Evolutionary conservation across 1,284 basidiomycete species (phyloP), one percentile per base, ranked within the genome.

Genomic region (Hortiboletus rubellus): DNA sequence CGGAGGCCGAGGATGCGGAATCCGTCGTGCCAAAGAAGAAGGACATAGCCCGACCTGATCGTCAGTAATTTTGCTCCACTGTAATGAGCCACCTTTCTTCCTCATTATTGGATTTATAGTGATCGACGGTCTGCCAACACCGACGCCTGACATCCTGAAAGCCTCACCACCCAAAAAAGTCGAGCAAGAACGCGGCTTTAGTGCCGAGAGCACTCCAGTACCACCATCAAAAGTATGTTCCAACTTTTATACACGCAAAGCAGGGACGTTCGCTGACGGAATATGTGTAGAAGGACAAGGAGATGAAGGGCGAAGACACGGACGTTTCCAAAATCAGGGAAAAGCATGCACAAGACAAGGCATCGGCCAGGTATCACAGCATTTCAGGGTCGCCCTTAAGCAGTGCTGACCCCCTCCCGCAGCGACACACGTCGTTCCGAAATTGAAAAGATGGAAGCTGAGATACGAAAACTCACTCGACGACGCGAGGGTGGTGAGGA

Each of bases 371-470:
- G 79, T 89, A 47, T 46, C 46, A 59, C 48, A 55, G 43, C 48
- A 51, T 31, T 31, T 15, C 15, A 50, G 40, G 18, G 45, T 30
- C 27, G 11, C n/a, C 10, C 1, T 41, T 7, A 5, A 7, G 30
- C 5, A 22, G 10, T n/a, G 38, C 47, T 69, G 33, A 67, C 40
- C 14, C 27, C 27, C 22, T 12, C 15, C 31, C 9, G 7, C 41
- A 93, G 90, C 48, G 80, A 82, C 36, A 76, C 83, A 10, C 86
- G 89, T 30, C 83, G 86, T 67, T 80, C 84, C 7, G 90, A 96
- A 71, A 95, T 97, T 55, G 89, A 86, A 64, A 86, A 84, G 62
- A 91, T 97, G 82, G 91, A 97, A 72, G 87, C 86, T 5, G 91
- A 94, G 52, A 89, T 98, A 55, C 86, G 91, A 30, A 88, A 84